A percentile compares a stretch with the other conserved stretches of the same genome.
Conservation (phyloP, 441 rosid species). For the Erysimum cheiri region DNA sequence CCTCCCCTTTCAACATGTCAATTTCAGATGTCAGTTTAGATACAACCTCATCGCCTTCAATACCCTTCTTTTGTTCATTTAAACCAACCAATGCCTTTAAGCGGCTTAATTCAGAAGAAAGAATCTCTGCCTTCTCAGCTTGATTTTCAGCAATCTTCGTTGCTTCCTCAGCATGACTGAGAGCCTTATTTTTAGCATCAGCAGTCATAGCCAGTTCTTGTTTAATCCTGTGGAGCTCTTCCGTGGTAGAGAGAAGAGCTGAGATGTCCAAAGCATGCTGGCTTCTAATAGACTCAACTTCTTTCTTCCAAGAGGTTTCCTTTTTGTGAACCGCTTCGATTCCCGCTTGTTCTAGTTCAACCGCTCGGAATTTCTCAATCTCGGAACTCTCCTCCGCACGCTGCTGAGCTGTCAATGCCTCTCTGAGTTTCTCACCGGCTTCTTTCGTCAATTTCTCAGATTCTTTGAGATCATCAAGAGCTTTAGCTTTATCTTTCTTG, state of each 20-base stretch:
- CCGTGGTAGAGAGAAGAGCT: slow-evolving; percentile 70
- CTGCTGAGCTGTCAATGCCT: slow-evolving; percentile 84
- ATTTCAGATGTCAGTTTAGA: slow-evolving; percentile 65
- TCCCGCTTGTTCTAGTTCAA: slow-evolving; percentile 86
- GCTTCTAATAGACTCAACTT: slow-evolving; percentile 71
- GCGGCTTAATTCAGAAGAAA: slow-evolving; percentile 65
- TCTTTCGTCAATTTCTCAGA: slow-evolving; percentile 68
- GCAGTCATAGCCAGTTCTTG: slow-evolving; percentile 81
- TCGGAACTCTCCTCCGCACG: slow-evolving; percentile 82
- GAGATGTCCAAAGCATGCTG: slow-evolving; percentile 88
- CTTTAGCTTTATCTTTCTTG: slow-evolving; percentile 76
- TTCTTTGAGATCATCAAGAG: slow-evolving; percentile 72
- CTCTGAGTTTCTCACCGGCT: slow-evolving; percentile 78
- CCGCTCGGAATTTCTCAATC: slow-evolving; percentile 81
- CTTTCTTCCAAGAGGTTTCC: slow-evolving; percentile 80
- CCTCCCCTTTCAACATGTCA: slow-evolving; percentile 59
- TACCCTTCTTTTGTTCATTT: slow-evolving; percentile 53
- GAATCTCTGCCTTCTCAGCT: slow-evolving; percentile 74
- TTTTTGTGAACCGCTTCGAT: slow-evolving; percentile 80
- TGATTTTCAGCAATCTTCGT: slow-evolving; percentile 90
- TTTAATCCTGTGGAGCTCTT: slow-evolving; percentile 75
- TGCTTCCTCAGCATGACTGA: slow-evolving; percentile 88
- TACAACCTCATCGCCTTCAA: slow-evolving; percentile 55
- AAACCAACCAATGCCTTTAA: slow-evolving; percentile 70
- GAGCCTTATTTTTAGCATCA: slow-evolving; percentile 86